Evolutionary conservation across 768 basidiomycete species (phyloP).

Genomic region (Russula sp.): DNA sequence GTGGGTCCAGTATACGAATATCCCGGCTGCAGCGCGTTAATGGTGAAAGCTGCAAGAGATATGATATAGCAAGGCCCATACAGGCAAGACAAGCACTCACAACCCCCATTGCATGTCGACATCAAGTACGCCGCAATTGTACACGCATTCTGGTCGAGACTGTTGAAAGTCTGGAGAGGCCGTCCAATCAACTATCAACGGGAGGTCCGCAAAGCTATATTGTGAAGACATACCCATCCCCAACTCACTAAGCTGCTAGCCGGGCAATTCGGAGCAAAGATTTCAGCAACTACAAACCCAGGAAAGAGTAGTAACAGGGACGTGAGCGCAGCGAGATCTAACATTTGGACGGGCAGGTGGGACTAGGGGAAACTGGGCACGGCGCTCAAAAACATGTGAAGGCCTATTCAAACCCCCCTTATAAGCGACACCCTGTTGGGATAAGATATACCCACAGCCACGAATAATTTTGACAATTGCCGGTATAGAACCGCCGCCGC

Average conservation of each 20-base stretch:
- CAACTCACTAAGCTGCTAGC: neutral
- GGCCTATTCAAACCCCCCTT: neutral
- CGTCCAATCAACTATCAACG: neutral
- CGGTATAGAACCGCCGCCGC: neutral
- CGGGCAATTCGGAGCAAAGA: slow-evolving; percentile 8
- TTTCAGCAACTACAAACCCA: neutral
- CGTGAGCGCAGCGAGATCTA: neutral
- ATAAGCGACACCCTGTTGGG: neutral
- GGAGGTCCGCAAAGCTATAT: neutral
- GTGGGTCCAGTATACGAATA: neutral
- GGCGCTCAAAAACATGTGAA: neutral
- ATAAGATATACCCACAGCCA: neutral
- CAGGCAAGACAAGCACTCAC: neutral
- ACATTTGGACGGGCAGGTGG: neutral
- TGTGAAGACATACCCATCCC: neutral
- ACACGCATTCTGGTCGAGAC: slow-evolving; percentile 6
- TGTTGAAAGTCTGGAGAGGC: neutral
- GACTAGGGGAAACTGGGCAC: neutral
- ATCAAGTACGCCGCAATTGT: slow-evolving; percentile 1
- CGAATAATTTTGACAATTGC: neutral
- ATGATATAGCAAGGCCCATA: neutral
- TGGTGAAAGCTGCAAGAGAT: slow-evolving; percentile 1
- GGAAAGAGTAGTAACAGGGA: neutral
- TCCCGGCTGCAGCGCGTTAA: neutral
- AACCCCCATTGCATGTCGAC: slow-evolving; percentile 6